Percentiles rank a stretch among this genome's conserved stretches.
phyloP scores from a whole-genome alignment of 768 basidiomycete genomes.

The Lactifluus pinguis region DNA sequence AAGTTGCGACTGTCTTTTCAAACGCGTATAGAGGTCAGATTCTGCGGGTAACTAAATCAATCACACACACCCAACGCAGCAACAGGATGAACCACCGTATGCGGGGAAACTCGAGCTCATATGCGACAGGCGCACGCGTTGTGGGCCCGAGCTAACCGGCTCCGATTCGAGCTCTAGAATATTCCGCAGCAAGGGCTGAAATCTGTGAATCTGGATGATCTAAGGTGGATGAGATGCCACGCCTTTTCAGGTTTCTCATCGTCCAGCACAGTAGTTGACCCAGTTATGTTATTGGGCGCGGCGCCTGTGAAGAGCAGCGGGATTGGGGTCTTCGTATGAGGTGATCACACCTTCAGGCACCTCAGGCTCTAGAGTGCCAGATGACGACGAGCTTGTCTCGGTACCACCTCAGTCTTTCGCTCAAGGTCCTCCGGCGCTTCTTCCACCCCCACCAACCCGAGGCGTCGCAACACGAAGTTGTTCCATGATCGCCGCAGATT shows the following conservation, averaged over 20 bases:
- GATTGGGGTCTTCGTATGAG: conserved; percentile 42
- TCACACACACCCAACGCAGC: not conserved
- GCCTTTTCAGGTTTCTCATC: too few species aligned
- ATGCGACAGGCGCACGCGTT: conserved; percentile 62
- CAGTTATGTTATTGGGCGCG: conserved; percentile 24
- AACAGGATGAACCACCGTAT: conserved; percentile 54
- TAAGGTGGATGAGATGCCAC: too few species aligned
- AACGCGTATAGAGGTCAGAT: conserved; percentile 26
- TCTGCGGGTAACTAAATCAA: too few species aligned
- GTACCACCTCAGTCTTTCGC: too few species aligned
- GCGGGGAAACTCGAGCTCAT: conserved; percentile 93
- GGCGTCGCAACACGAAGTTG: conserved; percentile 40
- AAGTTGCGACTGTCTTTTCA: conserved; percentile 71
- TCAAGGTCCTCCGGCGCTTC: too few species aligned
- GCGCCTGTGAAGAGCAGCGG: conserved; percentile 48
- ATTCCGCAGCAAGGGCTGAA: too few species aligned
- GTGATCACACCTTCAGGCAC: conserved; percentile 27
- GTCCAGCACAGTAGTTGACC: too few species aligned
- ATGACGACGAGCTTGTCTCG: not conserved
- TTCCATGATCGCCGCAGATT: conserved; percentile 39
- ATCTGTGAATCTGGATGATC: too few species aligned
- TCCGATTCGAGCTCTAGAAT: conserved; percentile 47
- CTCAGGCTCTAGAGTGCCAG: conserved; percentile 36
- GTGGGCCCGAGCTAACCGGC: conserved; percentile 40
- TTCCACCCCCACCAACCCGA: conserved; percentile 54